phyloP scores from a whole-genome alignment of 176 grass and related monocot species.

The Canna indica region DNA sequence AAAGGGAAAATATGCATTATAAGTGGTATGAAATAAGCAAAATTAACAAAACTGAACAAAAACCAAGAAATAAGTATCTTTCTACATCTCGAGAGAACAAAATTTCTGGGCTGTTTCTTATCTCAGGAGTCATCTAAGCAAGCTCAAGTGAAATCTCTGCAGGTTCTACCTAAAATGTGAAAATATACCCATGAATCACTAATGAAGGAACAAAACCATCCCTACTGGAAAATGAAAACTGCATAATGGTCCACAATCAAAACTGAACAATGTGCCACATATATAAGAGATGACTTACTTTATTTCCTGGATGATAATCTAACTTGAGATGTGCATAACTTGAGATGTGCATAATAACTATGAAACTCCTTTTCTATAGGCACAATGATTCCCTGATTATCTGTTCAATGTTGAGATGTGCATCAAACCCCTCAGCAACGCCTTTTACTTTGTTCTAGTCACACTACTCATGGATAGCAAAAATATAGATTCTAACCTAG shows the following conservation, averaged over 20 bases:
- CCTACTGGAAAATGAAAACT: neutral
- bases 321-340: too few relatives aligned
- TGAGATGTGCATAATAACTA: too few relatives aligned
- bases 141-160: constrained; percentile 82
- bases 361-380: constrained; percentile 66
- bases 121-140: constrained; percentile 83
- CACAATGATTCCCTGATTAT: constrained; percentile 78
- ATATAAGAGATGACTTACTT: constrained; percentile 36
- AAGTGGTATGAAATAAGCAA: neutral
- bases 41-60: neutral
- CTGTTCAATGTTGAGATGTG: constrained; percentile 89
- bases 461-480: constrained; percentile 81
- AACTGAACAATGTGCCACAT: too few relatives aligned
- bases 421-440: constrained; percentile 91
- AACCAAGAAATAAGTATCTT: constrained; percentile 37
- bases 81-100: constrained; percentile 77
- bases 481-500: constrained; percentile 80
- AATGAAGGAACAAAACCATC: constrained; percentile 18
- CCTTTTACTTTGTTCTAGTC: constrained; percentile 83
- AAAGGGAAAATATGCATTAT: constrained; percentile 5
- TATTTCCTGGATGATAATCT: constrained; percentile 91
- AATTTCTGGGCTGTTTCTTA: constrained; percentile 59
- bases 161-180: constrained; percentile 75
- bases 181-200: too few relatives aligned
- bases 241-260: neutral